Base-by-base conservation (phyloP, 805 yeast genomes). In the Ogataea ganodermae region DNA sequence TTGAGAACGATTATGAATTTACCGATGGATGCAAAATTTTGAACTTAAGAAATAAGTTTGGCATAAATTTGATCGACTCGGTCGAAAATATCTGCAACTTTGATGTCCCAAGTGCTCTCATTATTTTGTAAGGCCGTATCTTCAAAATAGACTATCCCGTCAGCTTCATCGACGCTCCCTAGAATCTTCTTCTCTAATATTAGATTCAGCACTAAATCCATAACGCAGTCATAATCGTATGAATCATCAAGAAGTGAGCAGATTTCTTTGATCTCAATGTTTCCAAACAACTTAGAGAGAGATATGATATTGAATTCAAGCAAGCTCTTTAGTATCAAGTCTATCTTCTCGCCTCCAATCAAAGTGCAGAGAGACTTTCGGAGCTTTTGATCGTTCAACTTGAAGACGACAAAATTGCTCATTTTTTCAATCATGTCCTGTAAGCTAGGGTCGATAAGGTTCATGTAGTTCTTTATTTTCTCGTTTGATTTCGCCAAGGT, bases 91-190 rank as follows among this genome's bases (percentile, higher is more conserved):
- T 47, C 50, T 22, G 40, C 42, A 17, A 54, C 26, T 6, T 33
- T 36, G 5, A 23, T 16, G 30, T 49, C 48, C 55, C 53, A 49
- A 10, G 12, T 35, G 9, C 17, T 16, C 13, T 31, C 37, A 7
- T 13, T 30, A 13, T 14, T 32, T 12, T 27, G 24, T 4, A 26
- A 22, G 1, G 32, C 20, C 12, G 21, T 17, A 16, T 45, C 46
- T 9, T 47, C 27, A 44, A 64, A 64, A 18, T 44, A 33, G 7
- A 64, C 50, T 2, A 42, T 37, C 7, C 45, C 49, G 6, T 36
- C 50, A 14, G 52, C 55, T 33, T 63, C 57, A 45, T 66, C 64
- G 2, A 66, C 51, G 18, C 44, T 41, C 4, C 61, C 68, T n/a
- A 40, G 26, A 1, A 65, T 24, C 21, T 61, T 56, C 24, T 53